Evolutionary conservation across 1,139 yeast genomes (phyloP).

Genomic region (Candida frijolesensis): DNA sequence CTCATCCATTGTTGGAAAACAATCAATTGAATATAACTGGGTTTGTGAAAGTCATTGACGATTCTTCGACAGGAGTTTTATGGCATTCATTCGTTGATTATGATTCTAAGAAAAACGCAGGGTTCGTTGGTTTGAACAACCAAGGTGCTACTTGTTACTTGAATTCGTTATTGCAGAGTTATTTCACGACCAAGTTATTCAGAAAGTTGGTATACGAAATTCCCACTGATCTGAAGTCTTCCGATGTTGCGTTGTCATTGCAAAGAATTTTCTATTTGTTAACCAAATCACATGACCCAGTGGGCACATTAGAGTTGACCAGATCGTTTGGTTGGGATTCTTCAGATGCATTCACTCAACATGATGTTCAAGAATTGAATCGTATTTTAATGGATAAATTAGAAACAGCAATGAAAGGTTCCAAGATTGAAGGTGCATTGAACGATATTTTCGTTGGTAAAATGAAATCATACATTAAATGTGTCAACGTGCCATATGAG

Average conservation of each 20-base stretch:
- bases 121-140: slow-evolving; percentile 88
- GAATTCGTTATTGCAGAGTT: slow-evolving; percentile 87
- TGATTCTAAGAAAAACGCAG: slow-evolving; percentile 85
- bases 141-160: slow-evolving; percentile 98
- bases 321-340: slow-evolving; percentile 97
- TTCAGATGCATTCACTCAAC: slow-evolving; percentile 94
- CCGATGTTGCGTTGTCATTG: slow-evolving; percentile 73
- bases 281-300: slow-evolving; percentile 70
- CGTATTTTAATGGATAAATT: slow-evolving; percentile 93
- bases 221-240: slow-evolving; percentile 60
- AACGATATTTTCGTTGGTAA: slow-evolving; percentile 91
- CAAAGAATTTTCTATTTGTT: slow-evolving; percentile 85
- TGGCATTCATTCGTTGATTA: slow-evolving; percentile 89
- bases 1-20: slow-evolving; percentile 48
- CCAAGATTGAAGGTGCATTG: slow-evolving; percentile 76
- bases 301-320: slow-evolving; percentile 85
- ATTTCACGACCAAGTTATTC: slow-evolving; percentile 81
- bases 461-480: slow-evolving; percentile 92
- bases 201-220: slow-evolving; percentile 86
- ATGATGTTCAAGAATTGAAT: slow-evolving; percentile 95
- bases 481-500: slow-evolving; percentile 94
- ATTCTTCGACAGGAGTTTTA: slow-evolving; percentile 84
- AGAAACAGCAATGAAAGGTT: slow-evolving; percentile 90
- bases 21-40: slow-evolving; percentile 72
- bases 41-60: slow-evolving; percentile 75